Evolutionary conservation across 2,329 filamentous ascomycete genomes (phyloP), one percentile per base, ranked within the genome.

Genomic region (Microsporum ferrugineum): DNA sequence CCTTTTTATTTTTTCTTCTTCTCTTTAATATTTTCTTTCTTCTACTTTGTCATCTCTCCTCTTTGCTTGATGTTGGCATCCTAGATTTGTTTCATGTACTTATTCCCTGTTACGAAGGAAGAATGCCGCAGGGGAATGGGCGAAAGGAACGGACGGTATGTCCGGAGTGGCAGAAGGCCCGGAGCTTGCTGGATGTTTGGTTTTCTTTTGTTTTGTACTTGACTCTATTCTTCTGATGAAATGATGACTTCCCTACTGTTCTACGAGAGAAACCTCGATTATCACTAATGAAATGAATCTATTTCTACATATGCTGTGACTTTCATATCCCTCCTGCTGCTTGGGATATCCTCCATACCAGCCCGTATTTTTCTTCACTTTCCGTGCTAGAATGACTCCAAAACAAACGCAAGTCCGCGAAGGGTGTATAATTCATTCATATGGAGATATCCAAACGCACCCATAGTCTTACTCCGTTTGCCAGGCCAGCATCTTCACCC

Each of bases 41-140:
- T 14, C 12, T 60, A 49, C 57, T 43, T 58, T 38, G 23, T 62
- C 10, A n/a, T 17, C 4, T 51, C 45, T 59, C 34, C n/a, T 63
- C 60, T 60, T 51, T 61, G 41, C 29, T 62, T 49, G 38, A 29
- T 58, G 33, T 55, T 17, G 17, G 33, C 51, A 55, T 14, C 43
- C 56, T 58, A 58, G 36, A 31, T 12, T 41, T 27, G 17, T 43
- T 34, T 36, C 5, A 36, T 36, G 31, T 36, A 7, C 45, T 55
- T 43, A 10, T n/a, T 29, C 31, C 31, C 33, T 55, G n/a, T 51
- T 23, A 33, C 23, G 27, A 31, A 33, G 23, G 45, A 29, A 51
- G 8, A 23, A 51, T 51, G 45, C 23, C 45, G 12, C n/a, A 51
- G 14, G 31, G 51, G 14, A 5, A 55, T 34, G 51, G 12, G 23